Base-by-base conservation (phyloP, 495 filamentous ascomycete species). In the Tricharina praecox region DNA sequence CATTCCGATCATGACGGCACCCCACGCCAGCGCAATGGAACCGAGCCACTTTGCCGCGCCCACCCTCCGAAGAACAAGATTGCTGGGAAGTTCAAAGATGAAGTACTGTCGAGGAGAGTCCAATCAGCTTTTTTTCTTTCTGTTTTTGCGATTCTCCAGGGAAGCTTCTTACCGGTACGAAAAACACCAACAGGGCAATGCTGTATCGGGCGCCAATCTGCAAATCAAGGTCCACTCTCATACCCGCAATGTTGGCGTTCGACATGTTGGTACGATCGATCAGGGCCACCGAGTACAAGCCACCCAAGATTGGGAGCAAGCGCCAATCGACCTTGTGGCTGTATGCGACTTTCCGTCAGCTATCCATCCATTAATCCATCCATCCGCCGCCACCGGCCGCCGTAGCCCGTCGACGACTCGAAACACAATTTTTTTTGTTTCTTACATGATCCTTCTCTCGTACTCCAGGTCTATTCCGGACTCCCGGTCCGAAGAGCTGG, bases 21-120 rank as follows among this genome's bases (percentile, higher is more conserved):
- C 74, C 76, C 76, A 79, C 0, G 69, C 53, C 2, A 77, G 63
- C 51, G 79, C 79, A 45, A 85, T 74, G 4, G 69, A 65, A 0
- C 75, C 74, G n/a, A 88, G 64, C 80, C 79, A 86, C 40, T 77
- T 66, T 24, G 69, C 76, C 0, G 79, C 77, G 10, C 72, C 64
- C 30, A 77, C 54, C 47, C 66, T 70, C 57, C 79, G 80, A 36
- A 86, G 62, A 3, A 84, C 56, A 15, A 88, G 63, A 56, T 88
- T 88, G 49, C 69, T 76, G 3, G 81, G 81, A 5, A 83, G 68
- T 50, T 76, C 72, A 37, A 77, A 75, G 3, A 67, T 61, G 2
- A 64, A 62, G 49, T 78, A 78, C 55, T 59, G 34, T 30, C 39
- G 15, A 3, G 10, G n/a, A n/a, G n/a, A n/a, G n/a, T n/a, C n/a